These are phyloP conservation scores for Huntiella abstrusa DNA, from an alignment of 2,329 filamentous ascomycete genomes.

Conservation along the genomic window DNA sequence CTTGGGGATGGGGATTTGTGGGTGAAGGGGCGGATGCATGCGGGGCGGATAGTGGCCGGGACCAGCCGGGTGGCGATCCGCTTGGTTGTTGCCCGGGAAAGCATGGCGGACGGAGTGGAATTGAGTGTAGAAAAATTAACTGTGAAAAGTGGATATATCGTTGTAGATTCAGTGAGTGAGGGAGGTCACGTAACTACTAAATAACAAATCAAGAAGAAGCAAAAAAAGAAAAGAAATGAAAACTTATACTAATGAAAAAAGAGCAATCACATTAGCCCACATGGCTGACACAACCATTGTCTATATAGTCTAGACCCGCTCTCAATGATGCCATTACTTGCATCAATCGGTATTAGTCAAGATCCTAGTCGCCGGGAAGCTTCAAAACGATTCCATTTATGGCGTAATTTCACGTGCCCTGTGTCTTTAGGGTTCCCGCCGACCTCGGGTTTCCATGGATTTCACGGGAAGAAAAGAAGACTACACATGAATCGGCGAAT, in stretches of 20 bases:
- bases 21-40: not conserved
- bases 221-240: not conserved
- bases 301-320: no score
- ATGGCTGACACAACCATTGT: no score
- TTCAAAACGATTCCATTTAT: not conserved
- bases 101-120: not conserved
- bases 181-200: not conserved
- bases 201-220: not conserved
- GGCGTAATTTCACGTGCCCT: constrained; percentile 1
- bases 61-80: not conserved
- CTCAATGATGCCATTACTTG: no score
- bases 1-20: constrained; percentile 3
- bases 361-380: no score
- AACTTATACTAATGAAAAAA: not conserved
- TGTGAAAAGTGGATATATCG: not conserved
- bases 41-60: constrained; percentile 1
- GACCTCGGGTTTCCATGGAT: not conserved
- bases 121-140: not conserved
- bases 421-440: not conserved
- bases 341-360: no score
- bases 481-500: not conserved
- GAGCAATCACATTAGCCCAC: not conserved
- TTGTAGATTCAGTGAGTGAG: not conserved
- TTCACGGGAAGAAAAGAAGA: not conserved
- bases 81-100: not conserved